Conservation (phyloP, 192 early-diverging fungal genomes). For the Backusella macrospora region DNA sequence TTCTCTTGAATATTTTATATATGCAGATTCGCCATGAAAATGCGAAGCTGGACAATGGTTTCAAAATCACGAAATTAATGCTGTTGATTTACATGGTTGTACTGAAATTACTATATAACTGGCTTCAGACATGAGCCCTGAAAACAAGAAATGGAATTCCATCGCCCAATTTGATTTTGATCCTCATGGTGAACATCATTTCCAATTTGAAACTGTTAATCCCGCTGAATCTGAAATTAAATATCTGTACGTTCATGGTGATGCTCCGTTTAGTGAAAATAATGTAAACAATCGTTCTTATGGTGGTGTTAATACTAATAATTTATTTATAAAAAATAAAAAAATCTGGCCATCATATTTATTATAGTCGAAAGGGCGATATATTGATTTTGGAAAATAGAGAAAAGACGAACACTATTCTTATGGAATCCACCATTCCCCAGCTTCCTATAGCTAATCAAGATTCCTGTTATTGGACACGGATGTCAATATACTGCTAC, state of each 20-base stretch:
- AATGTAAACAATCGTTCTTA: constrained; percentile 15
- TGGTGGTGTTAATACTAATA: constrained; percentile 27
- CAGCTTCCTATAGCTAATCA: neutral
- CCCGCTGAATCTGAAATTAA: neutral
- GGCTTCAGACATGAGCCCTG: neutral
- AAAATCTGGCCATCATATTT: constrained; percentile 7
- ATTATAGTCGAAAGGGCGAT: constrained; percentile 28
- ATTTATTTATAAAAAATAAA: too few relatives aligned
- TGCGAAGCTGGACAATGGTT: neutral
- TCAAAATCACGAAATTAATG: neutral
- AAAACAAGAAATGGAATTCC: neutral
- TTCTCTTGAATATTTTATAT: neutral
- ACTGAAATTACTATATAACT: neutral
- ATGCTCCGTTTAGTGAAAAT: neutral
- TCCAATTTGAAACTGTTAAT: constrained; percentile 1
- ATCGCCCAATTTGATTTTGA: neutral
- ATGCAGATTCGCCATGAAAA: neutral
- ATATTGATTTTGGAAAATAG: constrained; percentile 34
- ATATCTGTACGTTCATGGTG: neutral
- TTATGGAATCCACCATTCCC: constrained; percentile 26
- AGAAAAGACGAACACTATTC: constrained; percentile 40
- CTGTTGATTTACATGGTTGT: neutral
- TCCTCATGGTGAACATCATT: neutral
- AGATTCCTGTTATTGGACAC: constrained; percentile 21
- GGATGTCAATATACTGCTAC: constrained; percentile 18